Evolutionary conservation across 176 grass and related monocot genomes (phyloP).

Genomic region (Eleusine coracana): DNA sequence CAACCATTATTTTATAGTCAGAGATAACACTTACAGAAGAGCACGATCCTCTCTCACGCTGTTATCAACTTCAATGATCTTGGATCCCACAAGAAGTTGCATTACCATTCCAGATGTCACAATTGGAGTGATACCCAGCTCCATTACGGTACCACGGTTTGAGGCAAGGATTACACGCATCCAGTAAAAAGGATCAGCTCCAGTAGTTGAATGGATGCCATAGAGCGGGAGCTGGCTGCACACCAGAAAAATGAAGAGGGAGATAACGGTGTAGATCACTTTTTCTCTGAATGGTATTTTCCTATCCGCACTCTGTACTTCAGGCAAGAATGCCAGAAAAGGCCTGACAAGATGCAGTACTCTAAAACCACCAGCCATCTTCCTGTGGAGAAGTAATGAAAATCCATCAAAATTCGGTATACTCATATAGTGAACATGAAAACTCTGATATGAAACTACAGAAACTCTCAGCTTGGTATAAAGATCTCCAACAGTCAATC

Average conservation of each 20-base stretch:
- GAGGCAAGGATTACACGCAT: conserved; percentile 97
- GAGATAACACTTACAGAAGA: conserved; percentile 64
- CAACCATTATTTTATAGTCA: neutral
- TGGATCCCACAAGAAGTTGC: conserved; percentile 95
- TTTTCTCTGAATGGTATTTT: conserved; percentile 95
- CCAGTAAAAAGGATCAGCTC: conserved; percentile 97
- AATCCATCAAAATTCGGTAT: neutral
- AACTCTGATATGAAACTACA: neutral
- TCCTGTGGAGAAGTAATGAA: conserved; percentile 19
- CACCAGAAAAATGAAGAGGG: conserved; percentile 96
- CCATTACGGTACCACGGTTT: conserved; percentile 93
- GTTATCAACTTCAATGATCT: conserved; percentile 98
- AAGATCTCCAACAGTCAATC: neutral
- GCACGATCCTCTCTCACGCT: conserved; percentile 95
- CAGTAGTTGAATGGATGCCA: conserved; percentile 95
- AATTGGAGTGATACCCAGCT: conserved; percentile 97
- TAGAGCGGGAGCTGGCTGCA: conserved; percentile 97
- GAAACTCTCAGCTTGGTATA: neutral
- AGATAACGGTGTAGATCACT: conserved; percentile 91
- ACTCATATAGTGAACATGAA: neutral
- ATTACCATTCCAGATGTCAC: conserved; percentile 93
- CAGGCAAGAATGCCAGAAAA: conserved; percentile 88
- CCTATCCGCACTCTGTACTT: conserved; percentile 91
- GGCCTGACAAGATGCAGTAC: conserved; percentile 94
- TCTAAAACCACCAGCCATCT: conserved; percentile 90